Base-by-base conservation (phyloP, 2,329 filamentous ascomycete species). In the Remersonia thermophila region DNA sequence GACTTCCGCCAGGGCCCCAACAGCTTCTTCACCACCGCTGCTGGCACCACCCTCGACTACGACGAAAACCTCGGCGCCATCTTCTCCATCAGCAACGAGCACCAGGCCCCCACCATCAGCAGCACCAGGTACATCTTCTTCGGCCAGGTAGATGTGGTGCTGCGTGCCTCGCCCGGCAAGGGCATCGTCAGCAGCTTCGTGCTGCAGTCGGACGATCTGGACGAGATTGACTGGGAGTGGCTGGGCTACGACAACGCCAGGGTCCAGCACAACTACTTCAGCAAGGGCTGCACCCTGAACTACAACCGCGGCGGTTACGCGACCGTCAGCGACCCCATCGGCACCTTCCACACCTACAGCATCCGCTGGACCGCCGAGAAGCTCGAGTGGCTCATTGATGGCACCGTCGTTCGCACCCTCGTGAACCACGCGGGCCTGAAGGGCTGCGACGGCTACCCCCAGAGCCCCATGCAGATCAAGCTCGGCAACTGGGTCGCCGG, bases 161-260 rank as follows among this genome's bases (percentile, higher is more conserved):
- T 93, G 53, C 80, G 86, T 59, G 80, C 82, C 27, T 80, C 91
- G 17, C 71, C 80, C 3, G 91, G 89, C 30, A 67, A 66, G 6
- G 91, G 91, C 47, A 82, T 98, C 45, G 83, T 98, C 44, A 95
- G 86, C 62, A 87, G 82, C 46, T 71, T 83, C 28, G 85, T 96
- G 29, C 66, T 98, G 46, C 82, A 94, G 65, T 95, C 86, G 2
- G 85, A 94, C 51, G 76, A 80, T 52, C 71, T 94, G 20, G 89
- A 96, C 56, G 86, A 94, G 67, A 91, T 96, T 44, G 89, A 96
- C 59, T 93, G 85, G 81, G 89, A 96, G 61, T 94, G 84, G 80
- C 69, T 96, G 40, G 91, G 89, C 40, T 78, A 76, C 36, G 74
- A 84, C 53, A 62, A 69, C 47, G 59, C 66, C 18, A 68, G 89